Evolutionary conservation across 169 alveolate species (phyloP), one percentile per base, ranked within the genome.

Genomic region (Prorocentrum cordatum): DNA sequence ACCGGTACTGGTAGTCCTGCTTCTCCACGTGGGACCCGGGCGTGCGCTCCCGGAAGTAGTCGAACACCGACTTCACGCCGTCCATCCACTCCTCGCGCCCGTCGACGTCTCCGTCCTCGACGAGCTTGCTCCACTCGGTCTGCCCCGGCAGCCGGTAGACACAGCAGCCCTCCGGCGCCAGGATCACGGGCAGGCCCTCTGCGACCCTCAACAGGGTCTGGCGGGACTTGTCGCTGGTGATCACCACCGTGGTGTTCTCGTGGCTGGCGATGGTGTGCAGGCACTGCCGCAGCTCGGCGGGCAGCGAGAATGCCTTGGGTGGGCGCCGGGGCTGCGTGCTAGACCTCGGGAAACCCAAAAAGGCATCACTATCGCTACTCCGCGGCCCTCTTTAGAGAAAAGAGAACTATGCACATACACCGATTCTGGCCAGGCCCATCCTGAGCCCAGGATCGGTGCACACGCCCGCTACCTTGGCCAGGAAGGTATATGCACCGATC

Each of bases 11-110:
- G 91, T 62, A 82, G 29, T 82, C 91, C 32, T 67, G 50, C 70
- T 61, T 50, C 62, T 83, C 91, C 22, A 66, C 67, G 91, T 83
- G 67, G 54, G 73, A 45, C 22, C 91, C 91, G 6, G 91, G 91
- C n/a, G 91, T 83, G 1, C 91, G 77, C 72, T 83, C 91, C 42
- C 58, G 35, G 91, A 83, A 83, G 71, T 83, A 83, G 24, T 35
- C 31, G 35, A 83, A 71, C n/a, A 83, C 80, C 22, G 80, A 58
- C 16, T 35, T 38, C 36, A 68, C 80, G 16, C 80, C 80, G 24
- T 68, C 80, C 80, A 68, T 68, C 80, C 80, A 68, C 35, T 68
- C 80, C 35, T 68, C 80, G 24, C 80, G 80, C 24, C 80, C 80
- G 35, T 68, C 80, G 4, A 68, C 80, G 18, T 68, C 80, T 5